A percentile compares a stretch with the other conserved stretches of the same genome.
Evolutionary conservation across 2,329 filamentous ascomycete genomes (phyloP).

Genomic region (Calonectria pauciramosa): DNA sequence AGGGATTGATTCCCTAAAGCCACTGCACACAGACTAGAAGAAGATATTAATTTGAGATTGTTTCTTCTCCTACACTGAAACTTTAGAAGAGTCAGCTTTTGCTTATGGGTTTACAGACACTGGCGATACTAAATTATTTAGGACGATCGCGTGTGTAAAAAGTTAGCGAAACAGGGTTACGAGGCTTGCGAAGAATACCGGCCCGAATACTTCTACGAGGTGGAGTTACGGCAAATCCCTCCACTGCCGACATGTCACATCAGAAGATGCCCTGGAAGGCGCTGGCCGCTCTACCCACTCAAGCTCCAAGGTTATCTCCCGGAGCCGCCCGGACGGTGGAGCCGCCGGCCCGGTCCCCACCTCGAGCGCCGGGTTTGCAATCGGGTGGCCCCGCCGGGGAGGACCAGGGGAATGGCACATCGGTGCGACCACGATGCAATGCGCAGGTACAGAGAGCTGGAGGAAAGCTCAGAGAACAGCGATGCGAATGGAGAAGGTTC

Average conservation of each 20-base stretch:
- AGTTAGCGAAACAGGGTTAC: not conserved
- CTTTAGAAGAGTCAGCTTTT: no score
- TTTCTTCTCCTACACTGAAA: not conserved
- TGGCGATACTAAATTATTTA: not conserved
- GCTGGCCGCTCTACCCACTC: slow-evolving; percentile 15
- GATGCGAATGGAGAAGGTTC: not conserved
- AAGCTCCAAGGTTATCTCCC: not conserved
- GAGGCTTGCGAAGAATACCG: not conserved
- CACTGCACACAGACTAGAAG: not conserved
- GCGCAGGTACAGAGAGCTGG: not conserved
- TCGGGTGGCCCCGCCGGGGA: not conserved
- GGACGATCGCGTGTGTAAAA: not conserved
- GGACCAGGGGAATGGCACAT: not conserved
- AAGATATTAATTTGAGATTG: not conserved
- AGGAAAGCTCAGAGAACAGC: not conserved
- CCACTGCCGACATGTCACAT: not conserved
- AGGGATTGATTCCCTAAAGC: not conserved
- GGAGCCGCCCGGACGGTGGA: slow-evolving; percentile 26
- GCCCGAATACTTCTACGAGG: not conserved
- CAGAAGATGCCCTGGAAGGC: not conserved
- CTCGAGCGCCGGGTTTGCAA: slow-evolving; percentile 10
- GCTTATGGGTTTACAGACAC: not conserved
- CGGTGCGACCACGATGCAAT: not conserved
- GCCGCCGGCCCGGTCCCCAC: slow-evolving; percentile 30
- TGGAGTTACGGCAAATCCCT: not conserved